Conservation (phyloP, 129 eudicot genomes). For the Tagetes erecta region DNA sequence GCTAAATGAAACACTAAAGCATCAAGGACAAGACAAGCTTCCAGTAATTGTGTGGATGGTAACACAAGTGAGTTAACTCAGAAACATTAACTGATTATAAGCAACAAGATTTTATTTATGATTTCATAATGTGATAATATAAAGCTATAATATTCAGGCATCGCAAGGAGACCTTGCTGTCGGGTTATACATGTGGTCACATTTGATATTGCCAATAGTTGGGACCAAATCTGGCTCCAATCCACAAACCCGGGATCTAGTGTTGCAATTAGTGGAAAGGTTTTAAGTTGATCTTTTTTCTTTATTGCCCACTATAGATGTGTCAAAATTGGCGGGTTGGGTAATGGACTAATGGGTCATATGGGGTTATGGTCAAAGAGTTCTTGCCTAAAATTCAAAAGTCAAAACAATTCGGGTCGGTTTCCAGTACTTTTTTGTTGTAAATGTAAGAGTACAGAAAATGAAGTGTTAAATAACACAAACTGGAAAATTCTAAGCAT, state of each 20-base stretch:
- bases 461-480: neutral
- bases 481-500: neutral
- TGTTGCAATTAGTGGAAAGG: constrained; percentile 85
- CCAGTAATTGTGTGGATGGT: constrained; percentile 73
- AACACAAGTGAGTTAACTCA: constrained; percentile 57
- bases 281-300: neutral
- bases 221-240: constrained; percentile 69
- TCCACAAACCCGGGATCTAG: constrained; percentile 77
- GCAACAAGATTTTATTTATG: neutral
- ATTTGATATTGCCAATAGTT: constrained; percentile 54
- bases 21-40: constrained; percentile 90
- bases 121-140: constrained; percentile 11
- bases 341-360: neutral
- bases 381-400: neutral
- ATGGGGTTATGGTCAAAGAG: neutral
- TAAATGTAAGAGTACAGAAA: neutral
- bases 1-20: constrained; percentile 55
- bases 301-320: neutral
- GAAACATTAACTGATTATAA: neutral
- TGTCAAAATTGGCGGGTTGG: neutral
- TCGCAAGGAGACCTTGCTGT: constrained; percentile 71
- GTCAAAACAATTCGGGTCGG: neutral
- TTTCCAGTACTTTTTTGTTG: neutral
- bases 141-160: constrained; percentile 40
- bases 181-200: constrained; percentile 76